Base-by-base conservation (phyloP, 73 alveolate species). In the Paramecium primaurelia region DNA sequence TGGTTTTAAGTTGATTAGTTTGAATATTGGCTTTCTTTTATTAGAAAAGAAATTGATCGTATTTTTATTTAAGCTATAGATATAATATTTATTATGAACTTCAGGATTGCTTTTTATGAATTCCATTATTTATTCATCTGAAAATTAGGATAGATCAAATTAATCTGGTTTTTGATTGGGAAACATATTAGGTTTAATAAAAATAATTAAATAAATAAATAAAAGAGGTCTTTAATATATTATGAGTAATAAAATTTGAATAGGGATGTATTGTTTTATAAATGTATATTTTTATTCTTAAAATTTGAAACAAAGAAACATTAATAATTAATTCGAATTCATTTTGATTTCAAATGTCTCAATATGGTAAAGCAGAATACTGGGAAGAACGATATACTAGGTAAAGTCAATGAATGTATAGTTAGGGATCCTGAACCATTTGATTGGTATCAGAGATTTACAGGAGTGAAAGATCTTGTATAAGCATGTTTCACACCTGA, bases 351-450 rank as follows among this genome's bases (percentile, higher is more conserved):
- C 30, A 89, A 89, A 95, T 97, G 98, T 98, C 98, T 59, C 97
- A 97, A 94, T 98, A 97, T 96, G 99, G 99, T 75, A 98, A 97
- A 91, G 97, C 98, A 60, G 99, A 98, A 87, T 98, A 98, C 95
- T 98, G 99, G 99, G 99, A 98, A 86, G 99, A 97, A 93, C 92
- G 99, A 93, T 98, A 98, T 96, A 95, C 98, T 40, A 95, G 96
- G 99, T 96, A 95, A 28, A 44, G 68, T 20, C 36, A 44, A 34
- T 9, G 89, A 64, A 30, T 38, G 30, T 20, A 12, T 0, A 54
- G 14, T n/a, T 84, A 96, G 99, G 59, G 98, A 97, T 64, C 97
- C 98, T 71, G 99, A 98, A 75, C 99, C 99, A 38, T 98, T 97
- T 93, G 99, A 98, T 88, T 98, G 99, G 99, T 98, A 96, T 92